phyloP scores from a whole-genome alignment of 306 rosid genomes.

The Macrotyloma uniflorum region DNA sequence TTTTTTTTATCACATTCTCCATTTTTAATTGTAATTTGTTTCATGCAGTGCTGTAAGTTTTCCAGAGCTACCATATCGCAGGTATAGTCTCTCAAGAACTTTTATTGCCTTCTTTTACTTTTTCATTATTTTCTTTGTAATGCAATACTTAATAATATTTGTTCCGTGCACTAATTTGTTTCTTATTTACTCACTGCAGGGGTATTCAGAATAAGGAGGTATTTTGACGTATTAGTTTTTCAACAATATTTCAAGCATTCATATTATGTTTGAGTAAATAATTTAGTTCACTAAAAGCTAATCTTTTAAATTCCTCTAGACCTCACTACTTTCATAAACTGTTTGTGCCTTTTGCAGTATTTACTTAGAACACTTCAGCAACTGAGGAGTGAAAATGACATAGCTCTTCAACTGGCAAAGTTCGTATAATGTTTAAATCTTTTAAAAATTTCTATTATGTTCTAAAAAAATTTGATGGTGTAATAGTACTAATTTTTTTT shows the following conservation, averaged over 20 bases:
- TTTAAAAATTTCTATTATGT: background rate
- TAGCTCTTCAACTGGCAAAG: constrained; percentile 59
- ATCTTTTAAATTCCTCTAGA: too few species aligned
- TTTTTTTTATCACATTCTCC: background rate
- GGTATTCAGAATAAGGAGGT: constrained; percentile 86
- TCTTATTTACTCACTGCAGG: constrained; percentile 49
- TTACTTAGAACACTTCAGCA: constrained; percentile 54
- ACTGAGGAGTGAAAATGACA: constrained; percentile 55
- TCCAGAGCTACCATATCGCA: constrained; percentile 51
- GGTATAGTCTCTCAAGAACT: constrained; percentile 42
- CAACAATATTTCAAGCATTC: background rate
- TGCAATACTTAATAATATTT: background rate
- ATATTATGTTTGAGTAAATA: background rate
- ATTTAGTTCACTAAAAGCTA: background rate
- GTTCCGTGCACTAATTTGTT: background rate
- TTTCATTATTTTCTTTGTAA: background rate
- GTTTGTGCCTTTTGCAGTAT: constrained; percentile 35
- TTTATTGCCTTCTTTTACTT: background rate
- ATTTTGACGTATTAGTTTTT: background rate
- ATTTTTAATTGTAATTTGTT: constrained; percentile 32
- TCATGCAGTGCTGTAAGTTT: constrained; percentile 57
- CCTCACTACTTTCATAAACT: background rate
- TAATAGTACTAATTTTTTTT: background rate
- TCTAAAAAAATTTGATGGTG: background rate
- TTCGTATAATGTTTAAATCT: constrained; percentile 31